A percentile compares a stretch with the other conserved stretches of the same genome.
Evolutionary conservation across 2,329 filamentous ascomycete genomes (phyloP).

Genomic region (Helminthosporium solani): DNA sequence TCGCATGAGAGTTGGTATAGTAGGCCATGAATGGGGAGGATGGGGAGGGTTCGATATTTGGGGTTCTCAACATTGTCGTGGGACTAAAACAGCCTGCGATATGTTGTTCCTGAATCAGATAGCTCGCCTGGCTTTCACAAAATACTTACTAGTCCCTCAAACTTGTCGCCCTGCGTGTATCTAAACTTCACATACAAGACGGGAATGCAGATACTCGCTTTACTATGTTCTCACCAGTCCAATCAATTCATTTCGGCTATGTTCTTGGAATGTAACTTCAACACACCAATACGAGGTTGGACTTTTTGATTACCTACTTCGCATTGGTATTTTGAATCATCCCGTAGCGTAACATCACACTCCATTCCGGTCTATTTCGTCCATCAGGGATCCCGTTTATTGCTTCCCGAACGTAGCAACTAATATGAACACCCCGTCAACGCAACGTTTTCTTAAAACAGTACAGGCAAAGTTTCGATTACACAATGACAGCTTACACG

Average conservation of each 20-base stretch:
- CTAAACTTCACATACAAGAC: slow-evolving; percentile 7
- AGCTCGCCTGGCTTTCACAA: too few species aligned
- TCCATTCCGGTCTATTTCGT: too few species aligned
- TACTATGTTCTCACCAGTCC: not conserved
- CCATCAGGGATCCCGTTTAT: too few species aligned
- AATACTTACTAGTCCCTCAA: not conserved
- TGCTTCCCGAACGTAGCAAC: too few species aligned
- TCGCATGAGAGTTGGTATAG: slow-evolving; percentile 43
- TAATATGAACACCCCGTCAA: too few species aligned
- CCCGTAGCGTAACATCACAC: not conserved
- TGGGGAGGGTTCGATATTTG: not conserved
- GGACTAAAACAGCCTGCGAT: too few species aligned
- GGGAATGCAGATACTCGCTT: slow-evolving; percentile 9
- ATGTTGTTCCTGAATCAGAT: too few species aligned
- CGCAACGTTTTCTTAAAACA: too few species aligned
- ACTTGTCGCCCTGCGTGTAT: slow-evolving; percentile 11
- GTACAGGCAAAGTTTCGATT: too few species aligned
- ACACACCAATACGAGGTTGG: slow-evolving; percentile 1
- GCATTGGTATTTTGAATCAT: not conserved
- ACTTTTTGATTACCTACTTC: not conserved
- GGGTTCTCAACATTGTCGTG: too few species aligned
- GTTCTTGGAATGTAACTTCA: slow-evolving; percentile 7
- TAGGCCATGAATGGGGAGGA: slow-evolving; percentile 11
- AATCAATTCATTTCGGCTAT: slow-evolving; percentile 1
- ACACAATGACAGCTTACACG: too few species aligned